These are phyloP conservation scores for Boletus vermiculosoides DNA, from an alignment of 768 basidiomycete genomes.

Conservation along the genomic window DNA sequence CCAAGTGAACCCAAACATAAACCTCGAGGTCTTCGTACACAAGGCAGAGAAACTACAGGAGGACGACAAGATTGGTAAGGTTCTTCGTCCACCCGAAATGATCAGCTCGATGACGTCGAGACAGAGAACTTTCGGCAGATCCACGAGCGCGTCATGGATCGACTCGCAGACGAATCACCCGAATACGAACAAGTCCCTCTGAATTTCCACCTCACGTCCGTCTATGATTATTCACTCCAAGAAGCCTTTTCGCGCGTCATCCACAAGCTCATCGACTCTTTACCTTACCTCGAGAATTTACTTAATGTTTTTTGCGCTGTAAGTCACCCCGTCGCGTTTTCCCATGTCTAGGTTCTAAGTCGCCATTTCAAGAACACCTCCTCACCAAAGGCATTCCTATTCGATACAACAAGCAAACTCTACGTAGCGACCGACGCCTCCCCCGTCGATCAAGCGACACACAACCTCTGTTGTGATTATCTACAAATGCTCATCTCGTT, in stretches of 20 bases:
- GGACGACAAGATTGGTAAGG: conserved; percentile 84
- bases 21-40: conserved; percentile 91
- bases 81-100: not conserved
- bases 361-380: conserved; percentile 67
- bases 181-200: conserved; percentile 78
- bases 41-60: conserved; percentile 91
- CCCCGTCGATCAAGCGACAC: conserved; percentile 84
- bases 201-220: conserved; percentile 89
- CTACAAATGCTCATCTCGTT: conserved; percentile 85
- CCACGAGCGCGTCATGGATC: conserved; percentile 81
- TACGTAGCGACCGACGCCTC: conserved; percentile 95
- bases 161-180: conserved; percentile 70
- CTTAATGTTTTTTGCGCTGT: conserved; percentile 85
- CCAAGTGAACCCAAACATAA: conserved; percentile 69
- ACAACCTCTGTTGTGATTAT: conserved; percentile 90
- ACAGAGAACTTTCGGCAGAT: conserved; percentile 90
- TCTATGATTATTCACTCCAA: conserved; percentile 88
- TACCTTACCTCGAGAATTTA: conserved; percentile 84
- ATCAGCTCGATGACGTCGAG: conserved; percentile 1
- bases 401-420: conserved; percentile 79
- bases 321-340: conserved; percentile 18
- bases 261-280: conserved; percentile 80
- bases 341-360: not conserved
- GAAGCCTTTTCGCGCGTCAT: conserved; percentile 90
- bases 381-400: conserved; percentile 91